A percentile compares a stretch with the other conserved stretches of the same genome.
These are phyloP conservation scores for Flaveria robusta DNA, from an alignment of 129 eudicot genomes.

Conservation along the genomic window DNA sequence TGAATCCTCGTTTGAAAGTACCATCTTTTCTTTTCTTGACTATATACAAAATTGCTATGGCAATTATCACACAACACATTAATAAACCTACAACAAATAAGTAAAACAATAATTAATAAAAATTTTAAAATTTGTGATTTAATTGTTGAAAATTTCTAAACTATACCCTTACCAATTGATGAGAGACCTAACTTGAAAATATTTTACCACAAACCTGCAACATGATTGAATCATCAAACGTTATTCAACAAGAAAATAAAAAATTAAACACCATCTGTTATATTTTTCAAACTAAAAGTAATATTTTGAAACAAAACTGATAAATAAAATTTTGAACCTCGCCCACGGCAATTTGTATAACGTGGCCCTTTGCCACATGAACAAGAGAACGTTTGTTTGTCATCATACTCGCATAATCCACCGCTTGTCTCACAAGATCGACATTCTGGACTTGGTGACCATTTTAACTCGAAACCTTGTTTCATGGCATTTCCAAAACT, in stretches of 20 bases:
- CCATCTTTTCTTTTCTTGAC: slow-evolving; percentile 12
- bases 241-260: no score
- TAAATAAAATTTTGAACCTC: background rate
- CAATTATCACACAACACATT: slow-evolving; percentile 9
- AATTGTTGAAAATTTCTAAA: background rate
- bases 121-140: background rate
- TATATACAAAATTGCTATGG: background rate
- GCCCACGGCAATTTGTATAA: slow-evolving; percentile 22
- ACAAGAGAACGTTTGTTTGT: slow-evolving; percentile 20
- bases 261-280: no score
- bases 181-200: slow-evolving; percentile 1
- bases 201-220: background rate
- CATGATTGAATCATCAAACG: background rate
- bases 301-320: no score
- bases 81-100: slow-evolving; percentile 13
- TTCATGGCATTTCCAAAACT: slow-evolving; percentile 20
- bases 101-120: background rate
- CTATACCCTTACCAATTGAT: slow-evolving; percentile 21
- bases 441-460: slow-evolving; percentile 24
- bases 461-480: slow-evolving; percentile 32
- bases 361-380: slow-evolving; percentile 25
- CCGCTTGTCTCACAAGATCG: slow-evolving; percentile 32
- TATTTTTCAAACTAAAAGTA: no score
- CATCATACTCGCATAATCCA: slow-evolving; percentile 27
- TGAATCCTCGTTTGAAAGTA: slow-evolving; percentile 17